phyloP scores from a whole-genome alignment of 495 filamentous ascomycete species.

The Aspergillus funiculosus region DNA sequence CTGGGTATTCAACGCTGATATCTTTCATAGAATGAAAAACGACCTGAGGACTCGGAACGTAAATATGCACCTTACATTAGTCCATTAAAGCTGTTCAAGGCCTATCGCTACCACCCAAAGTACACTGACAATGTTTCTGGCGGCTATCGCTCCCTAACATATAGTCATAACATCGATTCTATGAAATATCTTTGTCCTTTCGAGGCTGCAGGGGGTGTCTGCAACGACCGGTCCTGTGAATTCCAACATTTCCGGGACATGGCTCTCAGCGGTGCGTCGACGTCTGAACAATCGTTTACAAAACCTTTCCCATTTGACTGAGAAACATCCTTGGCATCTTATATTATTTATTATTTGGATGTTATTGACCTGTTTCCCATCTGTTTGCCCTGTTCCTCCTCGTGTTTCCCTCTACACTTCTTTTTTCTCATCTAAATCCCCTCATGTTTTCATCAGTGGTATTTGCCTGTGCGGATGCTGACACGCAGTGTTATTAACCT shows the following conservation, averaged over 20 bases:
- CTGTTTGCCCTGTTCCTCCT: not conserved
- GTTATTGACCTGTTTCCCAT: constrained; percentile 4
- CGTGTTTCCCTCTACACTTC: not conserved
- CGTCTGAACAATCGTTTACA: constrained; percentile 31
- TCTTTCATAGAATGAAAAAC: constrained; percentile 21
- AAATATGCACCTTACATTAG: constrained; percentile 73
- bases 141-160: constrained; percentile 85
- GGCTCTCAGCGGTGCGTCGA: constrained; percentile 72
- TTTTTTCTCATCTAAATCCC: constrained; percentile 9
- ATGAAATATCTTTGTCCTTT: constrained; percentile 65
- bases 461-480: constrained; percentile 49
- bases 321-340: constrained; percentile 8
- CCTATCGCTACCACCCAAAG: constrained; percentile 81
- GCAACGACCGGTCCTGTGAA: constrained; percentile 63
- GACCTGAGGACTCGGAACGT: constrained; percentile 15
- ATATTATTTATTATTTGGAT: constrained; percentile 13
- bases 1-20: constrained; percentile 12
- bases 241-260: constrained; percentile 80
- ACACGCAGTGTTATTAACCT: constrained; percentile 51
- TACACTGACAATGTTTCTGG: constrained; percentile 62
- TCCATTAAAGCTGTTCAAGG: constrained; percentile 73
- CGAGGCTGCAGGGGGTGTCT: constrained; percentile 67
- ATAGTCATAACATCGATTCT: constrained; percentile 80
- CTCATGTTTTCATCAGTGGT: constrained; percentile 8
- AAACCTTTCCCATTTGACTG: constrained; percentile 18